Conservation (phyloP, 176 grass and related monocot genomes). For the Aegilops umbellulata region DNA sequence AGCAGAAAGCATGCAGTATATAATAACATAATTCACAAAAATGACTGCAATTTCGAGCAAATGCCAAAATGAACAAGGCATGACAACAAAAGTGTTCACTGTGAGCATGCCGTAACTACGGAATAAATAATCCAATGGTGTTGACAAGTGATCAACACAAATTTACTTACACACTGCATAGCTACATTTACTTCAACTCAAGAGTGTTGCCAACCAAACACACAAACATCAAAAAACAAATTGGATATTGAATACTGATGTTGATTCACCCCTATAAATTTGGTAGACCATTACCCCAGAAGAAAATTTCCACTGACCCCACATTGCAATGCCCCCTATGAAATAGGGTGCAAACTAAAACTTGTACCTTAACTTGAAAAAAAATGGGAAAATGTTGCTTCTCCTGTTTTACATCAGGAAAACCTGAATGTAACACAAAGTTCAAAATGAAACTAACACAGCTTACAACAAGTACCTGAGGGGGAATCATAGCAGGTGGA, state of each 20-base stretch:
- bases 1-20: background rate
- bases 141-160: background rate
- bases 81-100: background rate
- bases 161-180: background rate
- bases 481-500: constrained; percentile 63
- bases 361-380: background rate
- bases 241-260: constrained; percentile 8
- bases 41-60: background rate
- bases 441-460: background rate
- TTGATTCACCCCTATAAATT: background rate
- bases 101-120: background rate
- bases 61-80: constrained; percentile 12
- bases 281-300: background rate
- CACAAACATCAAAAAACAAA: background rate
- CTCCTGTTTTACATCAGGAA: background rate
- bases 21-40: constrained; percentile 8
- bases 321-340: background rate
- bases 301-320: background rate
- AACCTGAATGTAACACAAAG: background rate
- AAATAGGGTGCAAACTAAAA: background rate
- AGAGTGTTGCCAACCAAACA: background rate
- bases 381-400: background rate
- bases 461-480: constrained; percentile 52
- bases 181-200: background rate
- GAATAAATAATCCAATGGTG: background rate